Percentiles rank a stretch among this genome's conserved stretches.
phyloP scores from a whole-genome alignment of 179 eudicot genomes.

The Corrigiola litoralis region DNA sequence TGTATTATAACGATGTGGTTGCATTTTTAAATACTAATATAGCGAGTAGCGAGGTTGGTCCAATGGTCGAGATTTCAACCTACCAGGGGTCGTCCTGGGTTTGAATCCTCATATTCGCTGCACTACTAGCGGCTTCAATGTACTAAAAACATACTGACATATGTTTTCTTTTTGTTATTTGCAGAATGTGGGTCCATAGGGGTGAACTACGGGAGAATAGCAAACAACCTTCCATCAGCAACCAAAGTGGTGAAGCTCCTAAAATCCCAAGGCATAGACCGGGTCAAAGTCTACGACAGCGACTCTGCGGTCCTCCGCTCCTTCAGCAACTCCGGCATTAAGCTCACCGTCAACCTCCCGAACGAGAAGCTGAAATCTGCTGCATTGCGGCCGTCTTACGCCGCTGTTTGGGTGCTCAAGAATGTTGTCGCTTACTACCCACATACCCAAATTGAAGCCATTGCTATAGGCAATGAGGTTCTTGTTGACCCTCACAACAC shows the following conservation, averaged over 20 bases:
- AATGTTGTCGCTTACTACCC: slow-evolving; percentile 63
- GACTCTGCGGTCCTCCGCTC: slow-evolving; percentile 73
- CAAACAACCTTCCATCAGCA: slow-evolving; percentile 78
- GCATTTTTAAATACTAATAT: background rate
- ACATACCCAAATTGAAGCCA: slow-evolving; percentile 54
- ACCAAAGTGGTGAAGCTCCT: slow-evolving; percentile 48
- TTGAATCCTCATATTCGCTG: no score
- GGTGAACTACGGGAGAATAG: slow-evolving; percentile 79
- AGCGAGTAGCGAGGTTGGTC: no score
- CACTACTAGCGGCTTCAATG: no score
- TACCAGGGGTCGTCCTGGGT: no score
- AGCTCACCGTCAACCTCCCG: slow-evolving; percentile 65
- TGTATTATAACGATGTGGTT: background rate
- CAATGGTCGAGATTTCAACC: no score
- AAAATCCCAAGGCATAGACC: slow-evolving; percentile 44
- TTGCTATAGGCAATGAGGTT: slow-evolving; percentile 83
- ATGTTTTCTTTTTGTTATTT: background rate
- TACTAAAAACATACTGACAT: no score
- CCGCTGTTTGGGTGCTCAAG: slow-evolving; percentile 51
- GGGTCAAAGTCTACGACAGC: slow-evolving; percentile 72
- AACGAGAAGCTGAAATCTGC: slow-evolving; percentile 65
- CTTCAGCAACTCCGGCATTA: slow-evolving; percentile 45
- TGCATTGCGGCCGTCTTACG: slow-evolving; percentile 43
- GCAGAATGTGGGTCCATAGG: slow-evolving; percentile 47
- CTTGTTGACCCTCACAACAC: slow-evolving; percentile 66